Evolutionary conservation across 306 rosid genomes (phyloP).

Genomic region (Luffa aegyptiaca): DNA sequence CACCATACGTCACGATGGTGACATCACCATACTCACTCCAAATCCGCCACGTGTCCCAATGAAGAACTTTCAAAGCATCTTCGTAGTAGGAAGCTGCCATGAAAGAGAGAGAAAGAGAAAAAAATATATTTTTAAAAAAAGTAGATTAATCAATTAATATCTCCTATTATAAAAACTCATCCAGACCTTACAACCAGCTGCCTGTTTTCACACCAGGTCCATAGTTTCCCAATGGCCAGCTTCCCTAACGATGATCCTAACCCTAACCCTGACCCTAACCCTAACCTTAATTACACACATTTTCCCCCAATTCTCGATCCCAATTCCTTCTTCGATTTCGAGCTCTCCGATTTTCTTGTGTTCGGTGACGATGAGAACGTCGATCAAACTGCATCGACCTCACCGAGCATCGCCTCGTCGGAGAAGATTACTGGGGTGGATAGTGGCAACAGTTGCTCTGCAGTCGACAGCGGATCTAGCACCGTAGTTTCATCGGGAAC

Average conservation of each 20-base stretch:
- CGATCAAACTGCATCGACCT: constrained; percentile 27
- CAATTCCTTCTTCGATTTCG: constrained; percentile 18
- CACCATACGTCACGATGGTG: constrained; percentile 19
- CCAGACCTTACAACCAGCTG: not conserved
- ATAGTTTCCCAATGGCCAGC: constrained; percentile 23
- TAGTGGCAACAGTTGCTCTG: constrained; percentile 12
- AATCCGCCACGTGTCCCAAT: constrained; percentile 15
- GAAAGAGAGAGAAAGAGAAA: constrained; percentile 18
- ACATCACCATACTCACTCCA: not conserved
- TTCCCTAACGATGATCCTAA: constrained; percentile 20
- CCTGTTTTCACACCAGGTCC: not conserved
- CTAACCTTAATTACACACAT: constrained; percentile 10
- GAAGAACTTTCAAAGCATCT: constrained; percentile 30
- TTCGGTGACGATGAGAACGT: not conserved
- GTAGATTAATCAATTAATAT: not conserved
- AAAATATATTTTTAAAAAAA: not conserved
- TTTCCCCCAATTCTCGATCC: constrained; percentile 10
- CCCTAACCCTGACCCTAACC: constrained; percentile 7
- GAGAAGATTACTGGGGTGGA: constrained; percentile 22
- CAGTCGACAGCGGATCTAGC: constrained; percentile 16
- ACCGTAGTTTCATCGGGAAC: constrained; percentile 20
- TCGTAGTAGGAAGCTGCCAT: constrained; percentile 19
- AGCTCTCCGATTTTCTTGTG: constrained; percentile 33
- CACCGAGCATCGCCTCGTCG: constrained; percentile 35
- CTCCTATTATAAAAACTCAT: not conserved